Evolutionary conservation across 2,329 filamentous ascomycete genomes (phyloP), one percentile per base, ranked within the genome.

Genomic region (Alternaria brassicae): DNA sequence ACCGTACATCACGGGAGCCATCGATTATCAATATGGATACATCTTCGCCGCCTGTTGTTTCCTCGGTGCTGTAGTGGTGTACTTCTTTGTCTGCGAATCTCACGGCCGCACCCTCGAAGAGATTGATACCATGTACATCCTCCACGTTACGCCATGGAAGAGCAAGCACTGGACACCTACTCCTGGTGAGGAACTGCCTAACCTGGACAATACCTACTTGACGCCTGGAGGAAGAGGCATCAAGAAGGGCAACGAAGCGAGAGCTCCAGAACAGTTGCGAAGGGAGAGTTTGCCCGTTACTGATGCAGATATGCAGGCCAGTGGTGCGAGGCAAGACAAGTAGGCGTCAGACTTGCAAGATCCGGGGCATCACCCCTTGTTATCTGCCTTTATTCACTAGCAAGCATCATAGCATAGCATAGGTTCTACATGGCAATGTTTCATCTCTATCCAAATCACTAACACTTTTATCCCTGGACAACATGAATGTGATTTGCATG

Each of bases 61-160:
- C 17, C 80, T 85, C 0, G 89, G 85, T 0, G 85, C 86, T 0
- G 63, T 87, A 0, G 77, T 92, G 12, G 89, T 93, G 28, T 93
- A 89, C 80, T 91, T 93, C 78, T 92, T 92, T 75, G 85, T 93
- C 52, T 87, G 90, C 56, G 91, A 93, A 74, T 88, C 86, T 44
- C 88, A 91, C 71, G 90, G 89, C 52, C 85, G 90, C 6, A 88
- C 86, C 0, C 82, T 94, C 1, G 91, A 94, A 78, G 90, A 93
- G 75, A 90, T 94, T 55, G 91, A 94, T 69, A 84, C 85, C 57
- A 86, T 87, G 83, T 93, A 92, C 65, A 81, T 91, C 34, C 81
- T 89, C 49, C 80, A 80, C 25, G 87, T 91, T 17, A 85, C 80
- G 65, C 88, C 89, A 0, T 86, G 85, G 79, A 85, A 87, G 81